phyloP scores from a whole-genome alignment of 106 monocot species.

The Triglochin maritima region DNA sequence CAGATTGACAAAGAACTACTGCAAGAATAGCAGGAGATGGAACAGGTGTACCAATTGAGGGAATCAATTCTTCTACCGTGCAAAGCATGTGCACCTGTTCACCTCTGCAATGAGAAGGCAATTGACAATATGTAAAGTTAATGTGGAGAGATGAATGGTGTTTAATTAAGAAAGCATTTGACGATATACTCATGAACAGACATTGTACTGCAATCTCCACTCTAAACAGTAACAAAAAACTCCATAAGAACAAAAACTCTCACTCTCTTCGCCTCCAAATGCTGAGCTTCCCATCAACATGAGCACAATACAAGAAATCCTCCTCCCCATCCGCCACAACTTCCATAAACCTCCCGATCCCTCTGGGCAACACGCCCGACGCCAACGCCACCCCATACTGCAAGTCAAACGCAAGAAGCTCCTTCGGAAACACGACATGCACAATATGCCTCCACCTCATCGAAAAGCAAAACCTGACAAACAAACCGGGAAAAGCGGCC shows the following conservation, averaged over 20 bases:
- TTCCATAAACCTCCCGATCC: conserved; percentile 71
- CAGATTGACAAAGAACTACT: conserved; percentile 49
- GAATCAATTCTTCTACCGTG: conserved; percentile 79
- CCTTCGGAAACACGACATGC: conserved; percentile 53
- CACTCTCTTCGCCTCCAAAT: conserved; percentile 92
- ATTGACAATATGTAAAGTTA: background rate
- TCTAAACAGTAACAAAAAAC: background rate
- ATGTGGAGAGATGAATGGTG: background rate
- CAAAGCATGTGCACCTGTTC: conserved; percentile 65
- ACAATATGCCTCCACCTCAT: conserved; percentile 77
- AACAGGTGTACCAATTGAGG: conserved; percentile 75
- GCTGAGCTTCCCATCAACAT: conserved; percentile 84
- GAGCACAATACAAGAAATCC: conserved; percentile 70
- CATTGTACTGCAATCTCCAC: background rate
- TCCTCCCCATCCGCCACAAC: conserved; percentile 58
- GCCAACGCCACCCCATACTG: conserved; percentile 56
- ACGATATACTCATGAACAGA: background rate
- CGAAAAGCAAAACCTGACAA: conserved; percentile 59
- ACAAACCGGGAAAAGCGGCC: conserved; percentile 42
- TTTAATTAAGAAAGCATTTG: background rate
- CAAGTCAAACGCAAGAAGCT: conserved; percentile 75
- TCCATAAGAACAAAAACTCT: conserved; percentile 3
- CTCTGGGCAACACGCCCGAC: conserved; percentile 44
- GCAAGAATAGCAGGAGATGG: conserved; percentile 85
- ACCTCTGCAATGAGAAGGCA: conserved; percentile 34